Percentiles rank a stretch among this genome's conserved stretches.
Evolutionary conservation across 345 rosid species (phyloP).

Genomic region (Citrus unshiu): DNA sequence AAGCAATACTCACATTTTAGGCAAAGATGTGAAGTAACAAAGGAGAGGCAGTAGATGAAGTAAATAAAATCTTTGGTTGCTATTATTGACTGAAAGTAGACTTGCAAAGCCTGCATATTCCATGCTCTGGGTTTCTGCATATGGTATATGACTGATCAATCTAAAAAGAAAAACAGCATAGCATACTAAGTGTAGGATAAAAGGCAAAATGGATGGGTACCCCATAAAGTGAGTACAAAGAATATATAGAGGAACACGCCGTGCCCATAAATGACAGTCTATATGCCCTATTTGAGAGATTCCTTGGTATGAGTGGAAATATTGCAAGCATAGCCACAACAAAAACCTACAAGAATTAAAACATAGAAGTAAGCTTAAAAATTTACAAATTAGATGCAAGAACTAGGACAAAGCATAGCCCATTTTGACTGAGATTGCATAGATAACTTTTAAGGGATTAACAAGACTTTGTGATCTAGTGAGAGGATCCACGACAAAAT

Average conservation of each 20-base stretch:
- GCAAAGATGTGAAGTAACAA: conserved; percentile 84
- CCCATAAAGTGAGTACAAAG: conserved; percentile 88
- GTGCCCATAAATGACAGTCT: conserved; percentile 95
- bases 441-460: not conserved
- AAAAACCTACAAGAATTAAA: conserved; percentile 60
- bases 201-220: conserved; percentile 33
- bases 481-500: not conserved
- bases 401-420: not conserved
- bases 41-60: conserved; percentile 85
- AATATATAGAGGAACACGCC: conserved; percentile 74
- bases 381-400: not conserved
- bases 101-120: conserved; percentile 89
- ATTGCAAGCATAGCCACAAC: conserved; percentile 88
- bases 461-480: not conserved
- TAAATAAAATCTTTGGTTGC: conserved; percentile 88
- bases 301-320: conserved; percentile 67
- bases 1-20: conserved; percentile 68
- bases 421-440: not conserved
- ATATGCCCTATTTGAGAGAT: conserved; percentile 78
- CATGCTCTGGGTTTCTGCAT: conserved; percentile 82
- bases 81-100: conserved; percentile 74
- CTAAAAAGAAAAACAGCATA: conserved; percentile 8
- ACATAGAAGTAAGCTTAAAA: conserved; percentile 8
- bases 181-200: conserved; percentile 13
- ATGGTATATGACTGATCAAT: conserved; percentile 17